phyloP scores from a whole-genome alignment of 163 green algal species.

The Botryococcus braunii region DNA sequence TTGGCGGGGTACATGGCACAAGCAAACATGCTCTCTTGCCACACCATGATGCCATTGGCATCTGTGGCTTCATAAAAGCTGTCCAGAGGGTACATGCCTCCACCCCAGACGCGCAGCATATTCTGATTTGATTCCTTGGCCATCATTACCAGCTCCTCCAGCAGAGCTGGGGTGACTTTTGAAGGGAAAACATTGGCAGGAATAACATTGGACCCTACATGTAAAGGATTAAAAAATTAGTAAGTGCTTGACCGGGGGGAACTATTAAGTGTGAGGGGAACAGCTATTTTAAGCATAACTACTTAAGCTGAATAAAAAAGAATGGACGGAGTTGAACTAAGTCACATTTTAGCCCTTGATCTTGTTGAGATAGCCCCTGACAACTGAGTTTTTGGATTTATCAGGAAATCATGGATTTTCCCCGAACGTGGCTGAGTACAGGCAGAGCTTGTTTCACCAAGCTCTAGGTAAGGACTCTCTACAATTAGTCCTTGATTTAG shows the following conservation, averaged over 20 bases:
- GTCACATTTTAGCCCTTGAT: no score
- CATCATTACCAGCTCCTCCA: slow-evolving; percentile 22
- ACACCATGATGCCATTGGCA: slow-evolving; percentile 53
- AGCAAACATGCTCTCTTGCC: slow-evolving; percentile 68
- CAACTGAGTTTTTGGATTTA: no score
- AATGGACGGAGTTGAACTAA: no score
- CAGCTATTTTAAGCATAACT: no score
- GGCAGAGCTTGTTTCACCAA: no score
- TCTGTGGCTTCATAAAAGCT: slow-evolving; percentile 54
- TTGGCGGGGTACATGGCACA: slow-evolving; percentile 46
- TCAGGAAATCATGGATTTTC: no score
- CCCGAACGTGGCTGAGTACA: no score
- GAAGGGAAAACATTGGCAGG: slow-evolving; percentile 27
- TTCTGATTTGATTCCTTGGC: slow-evolving; percentile 49
- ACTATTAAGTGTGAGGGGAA: no score
- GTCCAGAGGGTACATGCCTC: slow-evolving; percentile 32
- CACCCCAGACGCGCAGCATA: slow-evolving; percentile 50
- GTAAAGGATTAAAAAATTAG: not conserved
- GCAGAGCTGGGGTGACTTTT: not conserved
- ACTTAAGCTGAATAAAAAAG: no score
- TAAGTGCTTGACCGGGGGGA: not conserved
- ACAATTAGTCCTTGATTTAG: no score
- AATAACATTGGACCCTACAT: slow-evolving; percentile 41
- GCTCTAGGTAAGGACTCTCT: no score
- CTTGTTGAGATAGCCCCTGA: no score